Evolutionary conservation across 73 alveolate species (phyloP).

Genomic region (Tetrahymena thermophila): DNA sequence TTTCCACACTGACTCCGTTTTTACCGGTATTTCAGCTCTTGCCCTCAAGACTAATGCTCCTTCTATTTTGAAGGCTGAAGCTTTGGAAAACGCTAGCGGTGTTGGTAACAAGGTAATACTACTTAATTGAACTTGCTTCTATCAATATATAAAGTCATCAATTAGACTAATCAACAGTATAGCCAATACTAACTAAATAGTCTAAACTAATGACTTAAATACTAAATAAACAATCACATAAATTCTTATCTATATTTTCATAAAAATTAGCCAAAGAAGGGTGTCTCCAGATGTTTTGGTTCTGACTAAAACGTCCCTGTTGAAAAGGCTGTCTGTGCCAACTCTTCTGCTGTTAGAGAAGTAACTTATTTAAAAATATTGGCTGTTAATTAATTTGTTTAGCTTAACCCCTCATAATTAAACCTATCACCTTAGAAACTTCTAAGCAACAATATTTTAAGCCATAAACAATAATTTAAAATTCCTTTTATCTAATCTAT

Average conservation of each 20-base stretch:
- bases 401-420: not conserved
- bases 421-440: not conserved
- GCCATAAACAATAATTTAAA: not conserved
- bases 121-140: not conserved
- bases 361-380: not conserved
- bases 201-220: not conserved
- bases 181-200: not conserved
- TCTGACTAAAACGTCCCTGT: conserved; percentile 60
- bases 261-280: conserved; percentile 22
- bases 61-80: conserved; percentile 34
- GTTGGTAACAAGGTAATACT: conserved; percentile 13
- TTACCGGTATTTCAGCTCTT: conserved; percentile 77
- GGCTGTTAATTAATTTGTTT: too few relatives aligned
- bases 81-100: not conserved
- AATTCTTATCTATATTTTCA: not conserved
- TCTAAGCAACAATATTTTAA: not conserved
- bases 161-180: not conserved
- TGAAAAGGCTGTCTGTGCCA: conserved; percentile 77
- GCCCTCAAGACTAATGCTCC: conserved; percentile 85
- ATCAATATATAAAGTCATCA: not conserved
- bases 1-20: conserved; percentile 80
- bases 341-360: conserved; percentile 88
- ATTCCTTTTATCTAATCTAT: not conserved
- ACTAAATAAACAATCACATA: not conserved
- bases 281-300: conserved; percentile 61